These are phyloP conservation scores for Coprinellus micaceus DNA, from an alignment of 768 basidiomycete species.

Conservation along the genomic window DNA sequence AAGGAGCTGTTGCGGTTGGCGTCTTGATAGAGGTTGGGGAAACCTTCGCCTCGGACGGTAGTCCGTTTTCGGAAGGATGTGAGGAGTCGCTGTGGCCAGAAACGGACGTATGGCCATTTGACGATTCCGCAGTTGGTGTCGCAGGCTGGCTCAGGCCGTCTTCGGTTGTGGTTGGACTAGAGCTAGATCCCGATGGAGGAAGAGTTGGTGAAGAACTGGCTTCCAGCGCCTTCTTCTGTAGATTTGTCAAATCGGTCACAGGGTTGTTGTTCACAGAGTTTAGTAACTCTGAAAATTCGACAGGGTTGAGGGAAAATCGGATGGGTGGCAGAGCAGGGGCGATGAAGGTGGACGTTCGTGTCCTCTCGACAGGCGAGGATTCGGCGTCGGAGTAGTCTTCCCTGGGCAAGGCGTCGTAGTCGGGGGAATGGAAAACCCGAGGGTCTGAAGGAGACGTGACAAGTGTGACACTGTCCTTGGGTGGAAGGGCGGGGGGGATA, in stretches of 20 bases:
- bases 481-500: constrained; percentile 40
- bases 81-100: not conserved
- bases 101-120: constrained; percentile 4
- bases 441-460: not conserved
- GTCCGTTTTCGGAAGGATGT: not conserved
- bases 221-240: constrained; percentile 30
- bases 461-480: constrained; percentile 28
- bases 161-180: constrained; percentile 21
- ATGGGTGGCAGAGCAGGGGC: constrained; percentile 88
- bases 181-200: constrained; percentile 32
- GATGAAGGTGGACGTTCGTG: constrained; percentile 72
- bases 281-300: constrained; percentile 77
- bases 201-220: constrained; percentile 26
- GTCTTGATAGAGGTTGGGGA: constrained; percentile 1
- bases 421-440: constrained; percentile 10
- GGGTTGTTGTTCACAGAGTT: constrained; percentile 52
- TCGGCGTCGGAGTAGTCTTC: constrained; percentile 43
- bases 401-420: constrained; percentile 30
- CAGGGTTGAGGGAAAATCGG: constrained; percentile 80
- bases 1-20: constrained; percentile 22
- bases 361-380: constrained; percentile 56
- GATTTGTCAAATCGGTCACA: constrained; percentile 44
- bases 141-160: constrained; percentile 2
- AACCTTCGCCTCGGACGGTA: not conserved
- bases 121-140: constrained; percentile 8